Evolutionary conservation across 306 rosid species (phyloP).

Genomic region (Ochetophila trinervis): DNA sequence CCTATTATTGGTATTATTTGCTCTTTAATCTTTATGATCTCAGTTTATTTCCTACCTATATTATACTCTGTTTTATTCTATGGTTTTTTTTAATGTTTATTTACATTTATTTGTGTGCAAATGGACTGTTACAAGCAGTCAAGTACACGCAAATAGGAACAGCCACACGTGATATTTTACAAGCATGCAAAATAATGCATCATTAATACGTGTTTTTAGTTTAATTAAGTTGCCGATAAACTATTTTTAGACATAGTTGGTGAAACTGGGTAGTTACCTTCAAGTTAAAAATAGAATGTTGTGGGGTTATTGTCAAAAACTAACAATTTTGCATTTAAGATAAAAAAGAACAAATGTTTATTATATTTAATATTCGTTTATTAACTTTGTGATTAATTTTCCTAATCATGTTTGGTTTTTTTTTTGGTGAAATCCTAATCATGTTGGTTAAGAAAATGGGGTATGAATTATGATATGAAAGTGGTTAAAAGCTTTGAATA

Average conservation of each 20-base stretch:
- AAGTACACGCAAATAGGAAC: background rate
- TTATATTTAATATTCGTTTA: no score
- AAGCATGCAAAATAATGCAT: no score
- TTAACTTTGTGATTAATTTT: no score
- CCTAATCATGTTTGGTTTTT: no score
- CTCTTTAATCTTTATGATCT: background rate
- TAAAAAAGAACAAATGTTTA: no score
- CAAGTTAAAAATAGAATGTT: background rate
- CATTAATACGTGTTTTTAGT: no score
- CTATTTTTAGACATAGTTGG: background rate
- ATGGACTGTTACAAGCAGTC: background rate
- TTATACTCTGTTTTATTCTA: background rate
- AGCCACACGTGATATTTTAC: background rate
- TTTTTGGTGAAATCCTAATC: no score
- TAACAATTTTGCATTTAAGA: no score
- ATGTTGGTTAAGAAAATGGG: no score
- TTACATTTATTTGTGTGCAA: background rate
- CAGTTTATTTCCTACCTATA: background rate
- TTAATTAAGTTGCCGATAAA: background rate
- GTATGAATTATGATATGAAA: no score
- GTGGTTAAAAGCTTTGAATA: no score
- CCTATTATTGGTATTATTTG: background rate
- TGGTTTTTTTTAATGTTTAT: background rate
- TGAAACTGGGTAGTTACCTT: background rate
- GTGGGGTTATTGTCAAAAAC: no score